Conservation (phyloP, 495 filamentous ascomycete genomes). For the Hyphodiscus hymeniophilus region DNA sequence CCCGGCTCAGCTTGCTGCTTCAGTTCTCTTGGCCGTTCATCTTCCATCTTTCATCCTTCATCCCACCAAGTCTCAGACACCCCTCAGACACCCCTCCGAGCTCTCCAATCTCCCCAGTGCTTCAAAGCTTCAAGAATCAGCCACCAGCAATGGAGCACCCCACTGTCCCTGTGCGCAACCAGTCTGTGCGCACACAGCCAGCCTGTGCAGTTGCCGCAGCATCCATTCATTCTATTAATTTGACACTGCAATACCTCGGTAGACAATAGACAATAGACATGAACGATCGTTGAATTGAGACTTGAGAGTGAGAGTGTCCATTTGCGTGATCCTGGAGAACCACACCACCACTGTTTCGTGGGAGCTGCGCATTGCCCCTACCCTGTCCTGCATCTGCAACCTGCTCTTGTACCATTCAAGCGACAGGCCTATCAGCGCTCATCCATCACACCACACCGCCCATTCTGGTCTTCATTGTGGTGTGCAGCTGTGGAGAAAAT, state of each 20-base stretch:
- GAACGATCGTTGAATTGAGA: too few species aligned
- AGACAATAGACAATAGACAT: too few species aligned
- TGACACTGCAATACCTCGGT: constrained; percentile 1
- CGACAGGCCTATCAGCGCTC: neutral
- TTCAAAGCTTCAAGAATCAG: constrained; percentile 3
- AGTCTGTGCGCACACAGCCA: too few species aligned
- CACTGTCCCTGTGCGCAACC: neutral
- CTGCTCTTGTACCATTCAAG: neutral
- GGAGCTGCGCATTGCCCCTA: too few species aligned
- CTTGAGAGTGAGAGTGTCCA: neutral
- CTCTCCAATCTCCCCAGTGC: neutral
- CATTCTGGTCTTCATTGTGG: neutral
- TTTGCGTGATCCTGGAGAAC: neutral
- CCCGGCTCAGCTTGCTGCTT: neutral
- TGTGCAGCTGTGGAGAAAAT: too few species aligned
- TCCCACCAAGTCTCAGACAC: neutral
- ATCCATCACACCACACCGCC: constrained; percentile 1
- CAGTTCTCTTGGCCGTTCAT: neutral
- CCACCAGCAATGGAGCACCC: constrained; percentile 3
- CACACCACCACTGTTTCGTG: too few species aligned
- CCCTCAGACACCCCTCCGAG: neutral
- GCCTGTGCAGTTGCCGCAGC: too few species aligned
- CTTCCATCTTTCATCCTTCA: too few species aligned
- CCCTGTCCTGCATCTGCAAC: too few species aligned
- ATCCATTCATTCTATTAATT: neutral